These are phyloP conservation scores for Sporobolomyces pararoseus DNA, from an alignment of 768 basidiomycete species.

Conservation along the genomic window DNA sequence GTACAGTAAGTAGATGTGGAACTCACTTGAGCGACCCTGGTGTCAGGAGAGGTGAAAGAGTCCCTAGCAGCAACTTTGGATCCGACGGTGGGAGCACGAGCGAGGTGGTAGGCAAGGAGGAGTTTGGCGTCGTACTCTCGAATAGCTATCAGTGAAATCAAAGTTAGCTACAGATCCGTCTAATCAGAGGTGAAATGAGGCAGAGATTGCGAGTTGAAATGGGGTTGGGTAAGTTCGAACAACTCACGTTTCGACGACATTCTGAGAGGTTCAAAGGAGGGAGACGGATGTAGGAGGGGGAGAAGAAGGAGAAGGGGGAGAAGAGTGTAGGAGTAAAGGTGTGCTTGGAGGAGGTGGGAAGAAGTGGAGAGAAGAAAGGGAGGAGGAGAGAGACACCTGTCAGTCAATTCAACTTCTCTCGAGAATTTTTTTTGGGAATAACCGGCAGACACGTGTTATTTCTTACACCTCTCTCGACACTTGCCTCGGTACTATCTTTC, in stretches of 20 bases:
- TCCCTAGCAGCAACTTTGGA: slow-evolving; percentile 55
- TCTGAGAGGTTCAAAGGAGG: too few relatives aligned
- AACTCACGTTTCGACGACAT: slow-evolving; percentile 25
- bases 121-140: slow-evolving; percentile 99
- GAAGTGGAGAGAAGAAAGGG: too few relatives aligned
- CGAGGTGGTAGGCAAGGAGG: slow-evolving; percentile 93
- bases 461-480: too few relatives aligned
- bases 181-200: slow-evolving; percentile 1
- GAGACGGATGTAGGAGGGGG: not conserved
- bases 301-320: slow-evolving; percentile 1
- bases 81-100: slow-evolving; percentile 76
- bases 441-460: too few relatives aligned
- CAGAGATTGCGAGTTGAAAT: not conserved
- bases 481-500: too few relatives aligned
- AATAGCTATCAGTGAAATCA: slow-evolving; percentile 58
- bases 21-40: slow-evolving; percentile 65
- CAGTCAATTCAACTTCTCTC: too few relatives aligned
- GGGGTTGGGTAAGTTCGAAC: not conserved
- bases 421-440: too few relatives aligned
- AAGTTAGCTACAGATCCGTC: slow-evolving; percentile 19
- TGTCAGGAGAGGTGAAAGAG: slow-evolving; percentile 62
- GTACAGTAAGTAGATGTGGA: not conserved
- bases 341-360: too few relatives aligned
- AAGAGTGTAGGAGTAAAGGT: slow-evolving; percentile 6
- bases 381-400: too few relatives aligned